Evolutionary conservation across 345 rosid genomes (phyloP), one percentile per base, ranked within the genome.

Genomic region (Melaleuca alternifolia): DNA sequence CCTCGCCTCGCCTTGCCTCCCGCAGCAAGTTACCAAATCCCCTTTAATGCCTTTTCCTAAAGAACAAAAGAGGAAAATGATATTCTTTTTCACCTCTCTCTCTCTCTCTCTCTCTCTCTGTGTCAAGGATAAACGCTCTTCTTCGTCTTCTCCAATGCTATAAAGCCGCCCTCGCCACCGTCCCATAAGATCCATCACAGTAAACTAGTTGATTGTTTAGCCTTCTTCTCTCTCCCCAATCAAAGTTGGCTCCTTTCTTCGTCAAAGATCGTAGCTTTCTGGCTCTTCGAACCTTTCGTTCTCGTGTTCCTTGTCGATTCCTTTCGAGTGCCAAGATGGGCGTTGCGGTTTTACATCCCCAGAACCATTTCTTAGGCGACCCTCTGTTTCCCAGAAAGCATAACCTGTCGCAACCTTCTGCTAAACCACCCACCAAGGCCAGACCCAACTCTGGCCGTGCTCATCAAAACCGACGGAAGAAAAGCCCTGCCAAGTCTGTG

Each of bases 271-370:
- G 81, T 0, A 71, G 48, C 81, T 71, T 33, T 5, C 26, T 37
- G 3, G 0, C 21, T 3, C 48, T 10, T 0, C 24, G 46, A 65
- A 21, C 48, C 26, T 59, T 59, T 20, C 26, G 2, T 20, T 71
- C 33, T 71, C 48, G 71, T 12, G 71, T 10, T 26, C 21, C 12
- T 26, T 14, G n/a, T 37, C 14, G 2, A 5, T 30, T 51, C 16
- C 14, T 5, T 41, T 28, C 2, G 16, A 7, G 23, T 33, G 7
- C 15, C 54, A 84, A 87, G 57, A 97, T 97, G 99, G 95, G 92
- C 13, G 95, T 92, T 5, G 98, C 94, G 1, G 87, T 81, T 88
- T 90, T 93, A 0, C 83, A 91, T 54, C 99, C 97, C 1, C 93
- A 84, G 3, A 96, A 93, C 57, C 91, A 91, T 85, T 87, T 96